Conservation (phyloP, 2,329 filamentous ascomycete species). For the Mollisiaceae sp. region DNA sequence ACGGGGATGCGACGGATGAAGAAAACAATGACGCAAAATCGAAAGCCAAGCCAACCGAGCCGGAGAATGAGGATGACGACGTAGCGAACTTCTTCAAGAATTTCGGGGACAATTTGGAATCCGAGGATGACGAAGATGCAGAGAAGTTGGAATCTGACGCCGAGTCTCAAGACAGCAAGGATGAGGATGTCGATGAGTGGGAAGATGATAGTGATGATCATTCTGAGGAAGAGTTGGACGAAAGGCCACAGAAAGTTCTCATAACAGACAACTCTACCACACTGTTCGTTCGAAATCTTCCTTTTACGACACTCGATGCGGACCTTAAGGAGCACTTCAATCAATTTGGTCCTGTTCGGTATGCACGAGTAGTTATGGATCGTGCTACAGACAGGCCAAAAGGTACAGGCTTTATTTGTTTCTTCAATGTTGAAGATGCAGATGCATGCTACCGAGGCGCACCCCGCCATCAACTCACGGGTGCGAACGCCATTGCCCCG, state of each 20-base stretch:
- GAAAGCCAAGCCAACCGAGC: slow-evolving; percentile 27
- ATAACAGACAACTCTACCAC: slow-evolving; percentile 73
- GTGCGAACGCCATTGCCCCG: slow-evolving; percentile 45
- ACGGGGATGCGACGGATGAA: slow-evolving; percentile 40
- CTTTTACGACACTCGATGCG: slow-evolving; percentile 85
- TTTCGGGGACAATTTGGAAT: slow-evolving; percentile 43
- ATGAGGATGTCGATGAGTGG: slow-evolving; percentile 45
- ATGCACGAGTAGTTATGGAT: slow-evolving; percentile 91
- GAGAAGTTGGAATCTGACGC: slow-evolving; percentile 45
- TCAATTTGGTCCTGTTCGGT: slow-evolving; percentile 87
- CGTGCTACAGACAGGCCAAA: slow-evolving; percentile 82
- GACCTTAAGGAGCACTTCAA: slow-evolving; percentile 83
- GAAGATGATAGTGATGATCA: slow-evolving; percentile 57
- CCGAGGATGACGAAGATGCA: slow-evolving; percentile 41
- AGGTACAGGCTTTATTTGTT: slow-evolving; percentile 95
- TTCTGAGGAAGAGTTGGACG: slow-evolving; percentile 45
- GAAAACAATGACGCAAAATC: slow-evolving; percentile 26
- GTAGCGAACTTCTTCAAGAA: slow-evolving; percentile 44
- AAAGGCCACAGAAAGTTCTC: slow-evolving; percentile 44
- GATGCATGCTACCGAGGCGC: slow-evolving; percentile 76
- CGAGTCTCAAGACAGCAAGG: slow-evolving; percentile 40
- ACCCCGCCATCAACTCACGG: slow-evolving; percentile 60
- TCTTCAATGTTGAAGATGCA: slow-evolving; percentile 77
- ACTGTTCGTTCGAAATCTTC: slow-evolving; percentile 91
- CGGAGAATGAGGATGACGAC: slow-evolving; percentile 45